phyloP scores from a whole-genome alignment of 2,329 filamentous ascomycete genomes.

The Ophiocordyceps camponoti-leonardi region DNA sequence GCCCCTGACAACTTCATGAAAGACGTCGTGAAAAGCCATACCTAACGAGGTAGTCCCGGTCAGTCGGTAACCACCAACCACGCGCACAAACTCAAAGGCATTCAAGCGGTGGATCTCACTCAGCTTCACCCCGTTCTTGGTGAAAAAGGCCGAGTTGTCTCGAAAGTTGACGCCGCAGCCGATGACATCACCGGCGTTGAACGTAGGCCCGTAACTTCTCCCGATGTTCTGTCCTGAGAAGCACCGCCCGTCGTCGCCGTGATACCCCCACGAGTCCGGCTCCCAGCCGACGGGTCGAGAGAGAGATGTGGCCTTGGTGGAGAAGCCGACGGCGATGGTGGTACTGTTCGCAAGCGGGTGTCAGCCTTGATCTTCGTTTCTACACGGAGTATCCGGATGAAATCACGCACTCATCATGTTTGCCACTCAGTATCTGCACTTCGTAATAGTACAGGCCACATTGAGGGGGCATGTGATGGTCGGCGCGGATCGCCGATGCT shows the following conservation, averaged over 20 bases:
- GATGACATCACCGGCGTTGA: conserved; percentile 38
- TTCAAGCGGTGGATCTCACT: conserved; percentile 19
- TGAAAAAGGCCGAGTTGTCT: conserved; percentile 49
- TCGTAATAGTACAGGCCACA: conserved; percentile 95
- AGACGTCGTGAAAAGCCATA: conserved; percentile 53
- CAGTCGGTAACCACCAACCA: background rate
- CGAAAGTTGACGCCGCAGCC: conserved; percentile 52
- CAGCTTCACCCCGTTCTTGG: conserved; percentile 42
- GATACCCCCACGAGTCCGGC: conserved; percentile 50
- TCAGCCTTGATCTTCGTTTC: background rate
- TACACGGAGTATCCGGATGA: background rate
- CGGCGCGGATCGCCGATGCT: conserved; percentile 64
- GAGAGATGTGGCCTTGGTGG: conserved; percentile 32
- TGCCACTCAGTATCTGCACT: conserved; percentile 32
- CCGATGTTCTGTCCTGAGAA: conserved; percentile 40
- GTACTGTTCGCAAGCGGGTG: conserved; percentile 21
- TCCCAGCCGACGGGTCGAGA: conserved; percentile 49
- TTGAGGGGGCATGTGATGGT: conserved; percentile 73
- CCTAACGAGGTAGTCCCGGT: conserved; percentile 25
- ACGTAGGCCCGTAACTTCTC: conserved; percentile 38
- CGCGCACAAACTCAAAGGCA: no score
- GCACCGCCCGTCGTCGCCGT: conserved; percentile 48
- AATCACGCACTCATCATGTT: conserved; percentile 34
- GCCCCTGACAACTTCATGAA: conserved; percentile 44
- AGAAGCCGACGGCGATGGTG: conserved; percentile 47